Evolutionary conservation across 2,329 filamentous ascomycete genomes (phyloP), one percentile per base, ranked within the genome.

Genomic region (Rugonectria rugulosa): DNA sequence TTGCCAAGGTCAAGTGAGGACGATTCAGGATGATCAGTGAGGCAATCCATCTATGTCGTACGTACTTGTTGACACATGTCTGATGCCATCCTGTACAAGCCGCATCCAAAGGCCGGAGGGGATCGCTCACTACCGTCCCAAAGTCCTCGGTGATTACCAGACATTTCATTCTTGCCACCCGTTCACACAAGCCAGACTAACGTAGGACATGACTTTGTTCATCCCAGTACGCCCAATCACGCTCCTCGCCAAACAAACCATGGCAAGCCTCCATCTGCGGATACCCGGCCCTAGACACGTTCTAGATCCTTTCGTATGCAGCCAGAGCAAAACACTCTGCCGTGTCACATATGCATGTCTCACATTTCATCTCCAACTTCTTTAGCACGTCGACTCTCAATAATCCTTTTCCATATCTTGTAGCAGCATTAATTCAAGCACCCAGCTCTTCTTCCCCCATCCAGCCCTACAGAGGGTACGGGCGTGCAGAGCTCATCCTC

Each of bases 401-500:
- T 15, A 5, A 15, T 3, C 11, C 11, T 12, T 11, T 20, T 24
- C 20, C 23, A 9, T 46, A 27, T 46, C 21, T 46, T 31, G 29
- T 43, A 38, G 17, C 38, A 46, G 23, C 31, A 43, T 53, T 53
- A 52, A 41, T 53, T 36, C 36, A 34, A 21, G 42, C 47, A 52
- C 36, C 53, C 48, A 34, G 36, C 19, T 23, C 24, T 20, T 19
- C 10, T 44, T 15, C 31, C 36, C 15, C 34, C 32, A 23, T 17
- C n/a, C 29, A 9, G 41, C 24, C 51, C 48, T 42, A 53, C 46
- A 38, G 43, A 56, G 24, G 31, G 47, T 56, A 24, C 2, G 37
- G 12, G 37, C 46, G 24, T 60, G 57, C 60, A 56, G 44, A 64
- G 62, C 57, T 46, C 42, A 54, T 52, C 55, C 42, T 52, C 53